A percentile compares a stretch with the other conserved stretches of the same genome.
Conservation (phyloP, 2,329 filamentous ascomycete genomes). For the Hymenotorrendiella dingleyae region DNA sequence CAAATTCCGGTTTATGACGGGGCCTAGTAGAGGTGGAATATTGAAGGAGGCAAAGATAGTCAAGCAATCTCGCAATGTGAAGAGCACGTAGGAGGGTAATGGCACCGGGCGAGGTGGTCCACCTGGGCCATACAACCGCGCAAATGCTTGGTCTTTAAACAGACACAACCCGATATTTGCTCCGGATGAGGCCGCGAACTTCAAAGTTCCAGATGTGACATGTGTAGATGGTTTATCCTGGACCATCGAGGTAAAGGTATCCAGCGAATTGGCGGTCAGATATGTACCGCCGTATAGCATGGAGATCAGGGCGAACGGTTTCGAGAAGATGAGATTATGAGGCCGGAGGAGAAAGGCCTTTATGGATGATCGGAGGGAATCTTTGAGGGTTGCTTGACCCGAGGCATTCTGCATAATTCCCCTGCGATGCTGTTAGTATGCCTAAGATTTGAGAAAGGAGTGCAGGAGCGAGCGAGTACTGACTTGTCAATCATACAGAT, state of each 20-base stretch:
- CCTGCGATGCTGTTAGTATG: slow-evolving; percentile 35
- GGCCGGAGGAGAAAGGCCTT: slow-evolving; percentile 52
- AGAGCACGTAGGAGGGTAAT: slow-evolving; percentile 67
- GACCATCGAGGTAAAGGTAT: slow-evolving; percentile 68
- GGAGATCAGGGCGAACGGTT: slow-evolving; percentile 64
- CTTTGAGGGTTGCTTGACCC: slow-evolving; percentile 53
- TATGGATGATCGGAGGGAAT: slow-evolving; percentile 55
- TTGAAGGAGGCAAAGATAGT: slow-evolving; percentile 94
- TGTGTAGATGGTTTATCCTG: slow-evolving; percentile 48
- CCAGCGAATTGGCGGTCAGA: slow-evolving; percentile 78
- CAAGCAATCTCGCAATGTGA: slow-evolving; percentile 75
- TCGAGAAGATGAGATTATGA: slow-evolving; percentile 54
- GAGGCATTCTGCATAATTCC: slow-evolving; percentile 81
- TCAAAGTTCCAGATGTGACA: slow-evolving; percentile 68
- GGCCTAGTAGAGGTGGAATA: slow-evolving; percentile 72
- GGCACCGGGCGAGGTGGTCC: slow-evolving; percentile 54
- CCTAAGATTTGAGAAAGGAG: slow-evolving; percentile 1
- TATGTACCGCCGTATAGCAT: slow-evolving; percentile 85
- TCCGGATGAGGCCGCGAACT: slow-evolving; percentile 75
- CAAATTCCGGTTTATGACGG: slow-evolving; percentile 53
- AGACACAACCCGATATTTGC: slow-evolving; percentile 82
- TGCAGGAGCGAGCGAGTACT: slow-evolving; percentile 5
- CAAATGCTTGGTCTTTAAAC: slow-evolving; percentile 85
- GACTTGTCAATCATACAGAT: slow-evolving; percentile 86
- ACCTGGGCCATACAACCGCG: slow-evolving; percentile 69